Conservation (phyloP, 371 early-diverging fungal genomes). For the Nematocida displodere region DNA sequence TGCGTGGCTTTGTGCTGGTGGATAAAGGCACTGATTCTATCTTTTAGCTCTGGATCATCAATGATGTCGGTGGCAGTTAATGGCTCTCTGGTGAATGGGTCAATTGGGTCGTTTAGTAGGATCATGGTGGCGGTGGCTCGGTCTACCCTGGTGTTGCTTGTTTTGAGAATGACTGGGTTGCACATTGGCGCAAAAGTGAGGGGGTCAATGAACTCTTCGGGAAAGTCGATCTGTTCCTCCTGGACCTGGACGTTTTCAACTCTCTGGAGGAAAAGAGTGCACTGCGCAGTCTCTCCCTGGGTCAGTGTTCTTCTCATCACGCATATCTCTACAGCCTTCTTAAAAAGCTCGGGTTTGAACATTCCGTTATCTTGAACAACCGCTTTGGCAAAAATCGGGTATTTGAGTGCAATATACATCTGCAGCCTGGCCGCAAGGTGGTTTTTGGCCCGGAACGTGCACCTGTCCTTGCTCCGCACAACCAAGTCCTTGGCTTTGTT, state of each 20-base stretch:
- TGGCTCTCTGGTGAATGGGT: slow-evolving; percentile 87
- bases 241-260: slow-evolving; percentile 68
- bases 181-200: slow-evolving; percentile 81
- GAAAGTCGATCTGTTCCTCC: slow-evolving; percentile 70
- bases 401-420: slow-evolving; percentile 74
- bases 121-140: slow-evolving; percentile 82
- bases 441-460: slow-evolving; percentile 79
- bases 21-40: slow-evolving; percentile 52
- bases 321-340: slow-evolving; percentile 57
- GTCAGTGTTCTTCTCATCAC: slow-evolving; percentile 50
- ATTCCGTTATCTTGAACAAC: slow-evolving; percentile 74
- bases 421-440: slow-evolving; percentile 75
- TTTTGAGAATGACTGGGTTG: slow-evolving; percentile 87
- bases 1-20: slow-evolving; percentile 7
- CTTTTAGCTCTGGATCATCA: slow-evolving; percentile 67
- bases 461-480: slow-evolving; percentile 73
- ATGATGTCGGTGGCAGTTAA: slow-evolving; percentile 72
- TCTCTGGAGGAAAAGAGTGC: slow-evolving; percentile 62
- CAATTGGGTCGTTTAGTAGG: slow-evolving; percentile 79
- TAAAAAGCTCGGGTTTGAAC: slow-evolving; percentile 58
- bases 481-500: slow-evolving; percentile 82
- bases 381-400: slow-evolving; percentile 60
- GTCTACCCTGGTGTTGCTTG: slow-evolving; percentile 77
- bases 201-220: slow-evolving; percentile 75
- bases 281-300: slow-evolving; percentile 67